phyloP scores from a whole-genome alignment of 1,139 yeast genomes.

The Yamadazyma epiphylla region DNA sequence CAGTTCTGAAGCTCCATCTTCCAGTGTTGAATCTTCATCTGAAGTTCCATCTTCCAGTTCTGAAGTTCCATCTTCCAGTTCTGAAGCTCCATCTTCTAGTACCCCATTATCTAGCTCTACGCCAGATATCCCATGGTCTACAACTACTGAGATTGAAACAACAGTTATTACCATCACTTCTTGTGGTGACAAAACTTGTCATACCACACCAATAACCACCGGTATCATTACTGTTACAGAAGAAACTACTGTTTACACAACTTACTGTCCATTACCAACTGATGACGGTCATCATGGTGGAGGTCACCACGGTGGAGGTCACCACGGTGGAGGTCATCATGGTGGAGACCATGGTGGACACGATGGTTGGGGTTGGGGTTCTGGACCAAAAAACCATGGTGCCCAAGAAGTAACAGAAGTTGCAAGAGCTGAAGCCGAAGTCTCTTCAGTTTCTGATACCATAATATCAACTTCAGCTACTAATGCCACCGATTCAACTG shows the following conservation, averaged over 20 bases:
- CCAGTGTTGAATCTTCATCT: not conserved
- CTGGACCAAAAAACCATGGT: too few relatives aligned
- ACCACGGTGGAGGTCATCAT: too few relatives aligned
- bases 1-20: not conserved
- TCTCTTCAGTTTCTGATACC: conserved; percentile 1
- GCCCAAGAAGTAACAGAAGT: not conserved
- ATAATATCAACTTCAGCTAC: conserved; percentile 1
- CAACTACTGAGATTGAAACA: conserved; percentile 1
- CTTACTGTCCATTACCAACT: conserved; percentile 1
- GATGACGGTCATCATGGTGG: too few relatives aligned
- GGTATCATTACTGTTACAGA: conserved; percentile 1
- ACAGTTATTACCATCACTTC: conserved; percentile 1
- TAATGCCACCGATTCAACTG: conserved; percentile 1
- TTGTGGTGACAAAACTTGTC: not conserved
- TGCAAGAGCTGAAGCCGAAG: not conserved
- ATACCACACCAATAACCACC: not conserved
- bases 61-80: conserved; percentile 1
- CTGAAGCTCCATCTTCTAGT: conserved; percentile 1
- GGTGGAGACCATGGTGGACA: too few relatives aligned
- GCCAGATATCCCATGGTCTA: not conserved
- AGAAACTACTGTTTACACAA: conserved; percentile 1
- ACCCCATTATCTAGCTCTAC: conserved; percentile 1
- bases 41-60: not conserved
- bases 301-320: too few relatives aligned
- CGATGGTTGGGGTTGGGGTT: too few relatives aligned